Evolutionary conservation across 768 basidiomycete species (phyloP), one percentile per base, ranked within the genome.

Genomic region (Auriculariales sp.): DNA sequence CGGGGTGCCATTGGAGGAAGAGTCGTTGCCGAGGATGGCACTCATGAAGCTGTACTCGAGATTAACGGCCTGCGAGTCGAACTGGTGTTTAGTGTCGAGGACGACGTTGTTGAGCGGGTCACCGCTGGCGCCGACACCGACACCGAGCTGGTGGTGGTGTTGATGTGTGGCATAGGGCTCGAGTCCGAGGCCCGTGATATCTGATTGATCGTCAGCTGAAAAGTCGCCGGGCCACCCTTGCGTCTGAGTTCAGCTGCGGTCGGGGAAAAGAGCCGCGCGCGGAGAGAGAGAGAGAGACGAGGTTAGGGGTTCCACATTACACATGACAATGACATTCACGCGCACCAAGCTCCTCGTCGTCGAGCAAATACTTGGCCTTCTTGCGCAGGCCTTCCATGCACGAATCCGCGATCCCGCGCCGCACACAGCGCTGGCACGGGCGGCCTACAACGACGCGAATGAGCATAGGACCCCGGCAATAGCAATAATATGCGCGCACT

Each of bases 381-480:
- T 99, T 99, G 58, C 95, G 79, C 55, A 86, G 84, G 1, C 95
- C 95, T 61, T 99, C 95, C 15, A 85, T 81, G 59, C 95, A 99
- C 49, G 78, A 81, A 48, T 78, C 76, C 1, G 81, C 84, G 57
- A 93, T 83, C 24, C 91, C 91, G 51, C 93, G 90, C 68, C 94
- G 97, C 47, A 91, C 73, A 61, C 95, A 99, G 34, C 95, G 79
- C 55, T 89, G 87, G 67, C 95, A 99, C 25, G 95, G 95, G 49
- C 95, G 85, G 45, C 89, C 94, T 98, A 60, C 22, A 58, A 47
- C 49, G 51, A 54, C 28, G 54, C 50, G 28, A 50, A 56, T 59
- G 56, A 53, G 53, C 49, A 46, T 49, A 52, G 52, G 46, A 44
- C 39, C 22, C 31, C 31, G 31, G 15, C 39, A 22, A 44, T 44